These are phyloP conservation scores for Fusarium torulosum DNA, from an alignment of 2,329 filamentous ascomycete species.

Conservation along the genomic window DNA sequence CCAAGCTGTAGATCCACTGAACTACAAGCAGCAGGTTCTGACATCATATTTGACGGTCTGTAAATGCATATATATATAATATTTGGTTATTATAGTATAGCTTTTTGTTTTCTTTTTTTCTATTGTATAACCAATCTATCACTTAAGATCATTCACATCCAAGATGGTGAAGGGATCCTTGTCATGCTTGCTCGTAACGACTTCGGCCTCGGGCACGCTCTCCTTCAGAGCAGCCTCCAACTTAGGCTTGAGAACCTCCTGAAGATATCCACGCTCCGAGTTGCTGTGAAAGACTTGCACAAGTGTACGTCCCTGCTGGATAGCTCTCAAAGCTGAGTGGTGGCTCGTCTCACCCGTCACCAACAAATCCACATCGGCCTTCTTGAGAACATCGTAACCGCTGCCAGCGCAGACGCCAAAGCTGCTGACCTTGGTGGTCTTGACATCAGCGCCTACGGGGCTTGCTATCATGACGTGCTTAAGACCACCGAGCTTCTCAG, in stretches of 20 bases:
- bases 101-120: background rate
- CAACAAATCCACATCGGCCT: slow-evolving; percentile 79
- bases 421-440: slow-evolving; percentile 65
- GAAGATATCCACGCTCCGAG: slow-evolving; percentile 86
- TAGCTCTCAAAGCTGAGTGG: slow-evolving; percentile 88
- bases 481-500: slow-evolving; percentile 76
- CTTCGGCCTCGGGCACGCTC: slow-evolving; percentile 65
- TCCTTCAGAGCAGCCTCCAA: slow-evolving; percentile 70
- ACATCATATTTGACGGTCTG: background rate
- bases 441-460: slow-evolving; percentile 62
- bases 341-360: slow-evolving; percentile 96
- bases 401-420: slow-evolving; percentile 93
- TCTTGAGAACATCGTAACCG: slow-evolving; percentile 80
- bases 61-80: background rate
- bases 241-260: slow-evolving; percentile 74
- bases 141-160: slow-evolving; percentile 58
- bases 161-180: slow-evolving; percentile 89
- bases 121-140: background rate
- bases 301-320: slow-evolving; percentile 84
- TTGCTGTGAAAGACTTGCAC: slow-evolving; percentile 93
- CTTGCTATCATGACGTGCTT: slow-evolving; percentile 63
- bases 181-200: slow-evolving; percentile 83
- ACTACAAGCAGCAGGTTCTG: background rate
- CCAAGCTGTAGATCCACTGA: background rate
- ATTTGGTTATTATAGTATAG: background rate